Evolutionary conservation across 2,329 filamentous ascomycete genomes (phyloP).

Genomic region (Pleurostoma richardsiae): DNA sequence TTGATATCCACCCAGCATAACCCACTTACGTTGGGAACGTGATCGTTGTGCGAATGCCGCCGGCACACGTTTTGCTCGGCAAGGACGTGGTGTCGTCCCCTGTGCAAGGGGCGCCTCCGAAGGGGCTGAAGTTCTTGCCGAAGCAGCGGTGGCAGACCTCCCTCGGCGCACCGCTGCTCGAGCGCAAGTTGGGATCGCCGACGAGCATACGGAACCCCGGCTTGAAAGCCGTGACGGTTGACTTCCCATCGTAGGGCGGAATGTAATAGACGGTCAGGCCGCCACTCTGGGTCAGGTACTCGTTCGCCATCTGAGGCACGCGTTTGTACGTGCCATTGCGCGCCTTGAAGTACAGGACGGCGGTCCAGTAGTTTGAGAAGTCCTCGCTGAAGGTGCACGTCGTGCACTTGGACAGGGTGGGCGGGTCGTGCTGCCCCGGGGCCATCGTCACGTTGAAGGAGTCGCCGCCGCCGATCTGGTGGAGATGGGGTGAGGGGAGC

Average conservation of each 20-base stretch:
- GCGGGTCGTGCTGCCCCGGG: constrained; percentile 7
- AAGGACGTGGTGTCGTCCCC: constrained; percentile 13
- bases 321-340: not conserved
- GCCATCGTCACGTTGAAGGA: not conserved
- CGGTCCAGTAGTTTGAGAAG: constrained; percentile 1
- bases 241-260: constrained; percentile 16
- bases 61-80: constrained; percentile 15
- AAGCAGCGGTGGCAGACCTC: constrained; percentile 1
- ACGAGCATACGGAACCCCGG: constrained; percentile 40
- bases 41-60: constrained; percentile 17
- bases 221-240: constrained; percentile 34
- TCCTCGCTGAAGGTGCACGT: not conserved
- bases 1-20: not conserved
- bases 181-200: constrained; percentile 27
- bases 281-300: constrained; percentile 42
- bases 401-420: not conserved
- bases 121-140: not conserved
- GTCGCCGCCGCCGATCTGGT: not conserved
- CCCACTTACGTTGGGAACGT: constrained; percentile 12
- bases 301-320: not conserved
- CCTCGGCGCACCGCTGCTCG: not conserved
- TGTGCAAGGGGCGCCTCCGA: not conserved
- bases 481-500: not conserved
- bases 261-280: constrained; percentile 39
- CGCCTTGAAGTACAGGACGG: not conserved